Percentiles rank a stretch among this genome's conserved stretches.
Conservation (phyloP, 2,329 filamentous ascomycete genomes). For the Arthroderma sp. region DNA sequence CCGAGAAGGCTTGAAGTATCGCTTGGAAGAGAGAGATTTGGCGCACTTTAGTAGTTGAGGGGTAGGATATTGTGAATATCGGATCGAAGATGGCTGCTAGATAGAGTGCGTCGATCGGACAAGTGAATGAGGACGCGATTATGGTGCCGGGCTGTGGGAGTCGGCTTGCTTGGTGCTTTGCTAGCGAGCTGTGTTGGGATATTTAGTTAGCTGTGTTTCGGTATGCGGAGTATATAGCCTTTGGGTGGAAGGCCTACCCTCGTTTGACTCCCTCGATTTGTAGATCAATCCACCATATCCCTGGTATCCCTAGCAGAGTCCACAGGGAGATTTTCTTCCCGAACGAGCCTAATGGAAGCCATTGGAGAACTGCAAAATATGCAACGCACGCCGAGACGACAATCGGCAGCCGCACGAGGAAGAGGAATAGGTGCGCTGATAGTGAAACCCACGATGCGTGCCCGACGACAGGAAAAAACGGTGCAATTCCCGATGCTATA, state of each 20-base stretch:
- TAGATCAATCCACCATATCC: slow-evolving; percentile 97
- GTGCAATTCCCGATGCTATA: slow-evolving; percentile 84
- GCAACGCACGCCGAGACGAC: slow-evolving; percentile 53
- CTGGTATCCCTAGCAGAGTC: slow-evolving; percentile 74
- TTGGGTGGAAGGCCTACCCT: slow-evolving; percentile 41
- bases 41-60: slow-evolving; percentile 57
- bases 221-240: not conserved
- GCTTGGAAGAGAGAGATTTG: slow-evolving; percentile 65
- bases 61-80: slow-evolving; percentile 79
- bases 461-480: slow-evolving; percentile 73
- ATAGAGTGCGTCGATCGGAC: slow-evolving; percentile 84
- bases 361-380: slow-evolving; percentile 74
- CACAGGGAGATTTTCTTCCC: slow-evolving; percentile 76
- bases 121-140: slow-evolving; percentile 83
- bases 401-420: slow-evolving; percentile 66
- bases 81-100: slow-evolving; percentile 93
- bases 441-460: slow-evolving; percentile 50
- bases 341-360: slow-evolving; percentile 56
- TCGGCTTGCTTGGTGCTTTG: slow-evolving; percentile 56
- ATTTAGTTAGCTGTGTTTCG: slow-evolving; percentile 5
- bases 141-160: slow-evolving; percentile 68
- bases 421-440: slow-evolving; percentile 57
- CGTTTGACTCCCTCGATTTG: slow-evolving; percentile 93
- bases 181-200: slow-evolving; percentile 42
- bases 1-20: slow-evolving; percentile 57